phyloP scores from a whole-genome alignment of 192 early-diverging fungal genomes.

The Dissophora ornata region DNA sequence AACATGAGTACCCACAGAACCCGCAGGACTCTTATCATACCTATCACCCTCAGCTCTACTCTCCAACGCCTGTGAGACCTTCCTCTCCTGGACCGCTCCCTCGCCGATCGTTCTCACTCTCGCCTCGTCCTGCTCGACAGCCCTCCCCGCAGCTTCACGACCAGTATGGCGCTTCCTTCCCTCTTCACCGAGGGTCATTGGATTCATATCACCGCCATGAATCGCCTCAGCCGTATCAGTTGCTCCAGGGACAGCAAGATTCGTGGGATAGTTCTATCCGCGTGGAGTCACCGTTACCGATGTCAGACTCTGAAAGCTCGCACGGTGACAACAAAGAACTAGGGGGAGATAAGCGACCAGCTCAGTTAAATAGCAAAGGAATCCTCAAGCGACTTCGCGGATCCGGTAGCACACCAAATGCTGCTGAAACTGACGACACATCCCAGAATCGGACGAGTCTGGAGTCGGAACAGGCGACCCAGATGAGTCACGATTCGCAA shows the following conservation, averaged over 20 bases:
- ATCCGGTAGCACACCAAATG: constrained; percentile 1
- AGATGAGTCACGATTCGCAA: constrained; percentile 22
- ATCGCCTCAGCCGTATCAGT: constrained; percentile 4
- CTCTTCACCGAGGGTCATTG: constrained; percentile 6
- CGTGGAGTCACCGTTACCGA: constrained; percentile 25
- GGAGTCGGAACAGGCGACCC: constrained; percentile 2
- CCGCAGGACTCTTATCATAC: constrained; percentile 24
- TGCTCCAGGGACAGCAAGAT: constrained; percentile 23
- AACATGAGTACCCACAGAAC: constrained; percentile 48
- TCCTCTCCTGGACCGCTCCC: constrained; percentile 14
- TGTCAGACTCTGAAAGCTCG: constrained; percentile 27
- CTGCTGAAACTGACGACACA: not conserved
- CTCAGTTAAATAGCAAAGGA: not conserved
- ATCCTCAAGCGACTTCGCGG: constrained; percentile 4
- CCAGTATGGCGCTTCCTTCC: constrained; percentile 2
- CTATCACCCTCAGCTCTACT: not conserved
- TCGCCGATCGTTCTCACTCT: constrained; percentile 25
- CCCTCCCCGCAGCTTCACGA: constrained; percentile 16
- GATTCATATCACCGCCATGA: not conserved
- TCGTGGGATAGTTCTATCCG: constrained; percentile 32
- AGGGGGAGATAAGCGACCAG: not conserved
- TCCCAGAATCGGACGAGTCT: constrained; percentile 4
- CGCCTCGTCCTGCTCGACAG: constrained; percentile 18
- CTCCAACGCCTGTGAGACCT: constrained; percentile 7
- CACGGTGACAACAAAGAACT: not conserved